Conservation (phyloP, 2,329 filamentous ascomycete species). For the Ophiostoma populinum region DNA sequence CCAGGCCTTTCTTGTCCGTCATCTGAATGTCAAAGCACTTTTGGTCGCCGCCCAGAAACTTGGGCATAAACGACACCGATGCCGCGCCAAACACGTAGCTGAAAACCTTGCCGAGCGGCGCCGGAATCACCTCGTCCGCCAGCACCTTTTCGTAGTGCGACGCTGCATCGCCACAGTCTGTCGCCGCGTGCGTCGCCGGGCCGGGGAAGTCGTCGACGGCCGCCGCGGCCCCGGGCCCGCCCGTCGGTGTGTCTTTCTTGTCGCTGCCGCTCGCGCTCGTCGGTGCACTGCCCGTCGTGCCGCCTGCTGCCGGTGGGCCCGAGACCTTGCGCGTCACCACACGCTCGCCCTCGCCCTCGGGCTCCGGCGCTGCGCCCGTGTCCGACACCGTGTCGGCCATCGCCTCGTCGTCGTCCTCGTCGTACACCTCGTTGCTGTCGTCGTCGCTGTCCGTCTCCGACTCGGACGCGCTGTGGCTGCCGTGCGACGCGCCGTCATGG, state of each 20-base stretch:
- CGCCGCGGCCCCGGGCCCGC: neutral
- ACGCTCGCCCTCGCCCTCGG: constrained; percentile 36
- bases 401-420: constrained; percentile 62
- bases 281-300: constrained; percentile 16
- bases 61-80: constrained; percentile 67
- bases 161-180: constrained; percentile 64
- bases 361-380: constrained; percentile 20
- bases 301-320: constrained; percentile 20
- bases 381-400: no score
- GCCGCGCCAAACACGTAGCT: constrained; percentile 69
- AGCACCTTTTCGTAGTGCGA: constrained; percentile 73
- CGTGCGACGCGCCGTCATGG: constrained; percentile 25
- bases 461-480: constrained; percentile 35
- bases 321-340: constrained; percentile 57
- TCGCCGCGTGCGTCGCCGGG: constrained; percentile 62
- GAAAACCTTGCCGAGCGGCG: constrained; percentile 84
- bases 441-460: constrained; percentile 49
- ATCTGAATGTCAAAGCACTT: constrained; percentile 79
- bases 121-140: constrained; percentile 71
- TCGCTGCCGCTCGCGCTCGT: constrained; percentile 28
- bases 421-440: constrained; percentile 62
- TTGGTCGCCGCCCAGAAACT: constrained; percentile 72
- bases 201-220: constrained; percentile 55
- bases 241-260: constrained; percentile 27
- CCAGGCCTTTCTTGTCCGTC: constrained; percentile 66